A percentile compares a stretch with the other conserved stretches of the same genome.
Evolutionary conservation across 2,329 filamentous ascomycete species (phyloP).

Genomic region (Penicillium sclerotiorum): DNA sequence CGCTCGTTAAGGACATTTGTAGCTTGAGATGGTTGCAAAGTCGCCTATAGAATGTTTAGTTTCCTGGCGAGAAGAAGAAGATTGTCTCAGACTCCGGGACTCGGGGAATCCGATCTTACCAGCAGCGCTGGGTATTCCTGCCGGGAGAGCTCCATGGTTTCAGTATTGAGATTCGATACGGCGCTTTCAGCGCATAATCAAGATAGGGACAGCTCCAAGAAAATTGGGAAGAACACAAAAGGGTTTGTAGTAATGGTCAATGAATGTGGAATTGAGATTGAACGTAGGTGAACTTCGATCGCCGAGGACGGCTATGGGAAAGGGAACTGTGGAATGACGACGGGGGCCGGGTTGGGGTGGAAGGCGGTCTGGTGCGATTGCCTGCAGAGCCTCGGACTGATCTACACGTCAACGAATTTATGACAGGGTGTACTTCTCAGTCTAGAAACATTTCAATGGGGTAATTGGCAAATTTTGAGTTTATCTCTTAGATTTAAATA

Average conservation of each 20-base stretch:
- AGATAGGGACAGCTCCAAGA: slow-evolving; percentile 8
- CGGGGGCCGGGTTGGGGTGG: slow-evolving; percentile 8
- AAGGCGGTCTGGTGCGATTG: not conserved
- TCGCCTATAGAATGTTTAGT: slow-evolving; percentile 63
- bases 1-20: slow-evolving; percentile 82
- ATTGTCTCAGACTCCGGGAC: not conserved
- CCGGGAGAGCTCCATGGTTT: slow-evolving; percentile 73
- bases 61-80: no score
- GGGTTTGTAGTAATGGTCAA: slow-evolving; percentile 6
- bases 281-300: slow-evolving; percentile 20
- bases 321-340: slow-evolving; percentile 24
- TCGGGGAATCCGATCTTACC: slow-evolving; percentile 60
- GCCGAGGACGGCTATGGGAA: slow-evolving; percentile 27
- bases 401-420: no score
- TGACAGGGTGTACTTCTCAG: no score
- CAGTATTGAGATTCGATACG: slow-evolving; percentile 27
- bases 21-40: slow-evolving; percentile 79
- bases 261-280: slow-evolving; percentile 1
- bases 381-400: slow-evolving; percentile 1
- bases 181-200: slow-evolving; percentile 38
- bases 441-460: not conserved
- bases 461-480: not conserved
- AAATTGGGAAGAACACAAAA: not conserved
- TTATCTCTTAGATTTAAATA: not conserved
- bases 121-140: slow-evolving; percentile 93